Evolutionary conservation across 495 filamentous ascomycete species (phyloP).

Genomic region (Aspergillus cavernicola): DNA sequence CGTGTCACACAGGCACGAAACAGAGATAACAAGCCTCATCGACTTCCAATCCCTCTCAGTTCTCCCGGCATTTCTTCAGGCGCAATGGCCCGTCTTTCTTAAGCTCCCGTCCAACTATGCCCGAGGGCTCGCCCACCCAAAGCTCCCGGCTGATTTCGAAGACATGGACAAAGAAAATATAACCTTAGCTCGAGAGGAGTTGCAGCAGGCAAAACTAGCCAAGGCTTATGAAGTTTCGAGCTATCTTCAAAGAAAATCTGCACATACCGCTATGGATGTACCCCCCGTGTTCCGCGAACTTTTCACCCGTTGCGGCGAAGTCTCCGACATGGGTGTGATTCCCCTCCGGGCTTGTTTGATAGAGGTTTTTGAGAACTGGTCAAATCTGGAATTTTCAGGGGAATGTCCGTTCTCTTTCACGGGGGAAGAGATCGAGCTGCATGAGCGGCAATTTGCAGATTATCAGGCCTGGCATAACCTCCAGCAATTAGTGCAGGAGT

Average conservation of each 20-base stretch:
- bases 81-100: conserved; percentile 29
- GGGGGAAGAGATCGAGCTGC: conserved; percentile 21
- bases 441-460: conserved; percentile 26
- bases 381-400: conserved; percentile 25
- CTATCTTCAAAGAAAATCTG: conserved; percentile 24
- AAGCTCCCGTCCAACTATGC: conserved; percentile 21
- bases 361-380: conserved; percentile 31
- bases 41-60: conserved; percentile 26
- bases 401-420: conserved; percentile 29
- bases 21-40: conserved; percentile 21
- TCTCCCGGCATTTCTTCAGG: conserved; percentile 26
- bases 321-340: conserved; percentile 28
- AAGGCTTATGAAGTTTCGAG: conserved; percentile 35
- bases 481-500: conserved; percentile 27
- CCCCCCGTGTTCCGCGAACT: conserved; percentile 32
- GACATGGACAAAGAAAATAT: conserved; percentile 22
- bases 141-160: conserved; percentile 25
- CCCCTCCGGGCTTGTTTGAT: conserved; percentile 34
- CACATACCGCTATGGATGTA: conserved; percentile 27
- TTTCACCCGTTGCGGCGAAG: conserved; percentile 30
- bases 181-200: conserved; percentile 10
- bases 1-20: conserved; percentile 20
- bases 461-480: conserved; percentile 31
- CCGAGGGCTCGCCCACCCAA: conserved; percentile 18
- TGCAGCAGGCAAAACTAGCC: conserved; percentile 1